These are phyloP conservation scores for Pseudopithomyces maydicus DNA, from an alignment of 2,329 filamentous ascomycete genomes.

Conservation along the genomic window DNA sequence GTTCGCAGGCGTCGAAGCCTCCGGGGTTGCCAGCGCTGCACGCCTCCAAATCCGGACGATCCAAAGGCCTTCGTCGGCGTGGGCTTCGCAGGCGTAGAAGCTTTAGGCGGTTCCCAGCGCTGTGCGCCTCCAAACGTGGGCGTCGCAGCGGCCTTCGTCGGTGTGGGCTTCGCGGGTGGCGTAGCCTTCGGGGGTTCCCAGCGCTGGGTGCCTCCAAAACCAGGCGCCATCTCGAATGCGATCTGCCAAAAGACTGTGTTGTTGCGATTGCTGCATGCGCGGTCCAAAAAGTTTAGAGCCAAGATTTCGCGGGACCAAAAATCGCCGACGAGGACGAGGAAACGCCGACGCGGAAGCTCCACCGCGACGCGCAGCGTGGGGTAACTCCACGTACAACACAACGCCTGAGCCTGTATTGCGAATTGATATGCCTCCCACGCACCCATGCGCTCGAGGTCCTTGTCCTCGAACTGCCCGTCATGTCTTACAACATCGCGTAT, in stretches of 20 bases:
- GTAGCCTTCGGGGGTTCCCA: neutral
- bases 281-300: conserved; percentile 13
- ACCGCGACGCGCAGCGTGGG: conserved; percentile 3
- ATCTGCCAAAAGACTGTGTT: neutral
- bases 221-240: conserved; percentile 49
- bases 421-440: conserved; percentile 27
- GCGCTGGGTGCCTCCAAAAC: conserved; percentile 41
- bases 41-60: neutral
- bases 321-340: conserved; percentile 34
- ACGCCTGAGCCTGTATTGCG: conserved; percentile 6
- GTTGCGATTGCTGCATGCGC: neutral
- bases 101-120: neutral
- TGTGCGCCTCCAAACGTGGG: neutral
- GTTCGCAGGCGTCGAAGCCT: neutral
- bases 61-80: neutral
- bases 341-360: conserved; percentile 3
- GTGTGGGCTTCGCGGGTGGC: neutral
- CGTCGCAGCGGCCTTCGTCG: neutral
- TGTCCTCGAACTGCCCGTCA: conserved; percentile 42
- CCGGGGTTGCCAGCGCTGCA: neutral
- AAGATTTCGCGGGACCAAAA: conserved; percentile 35
- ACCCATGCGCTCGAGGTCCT: conserved; percentile 18
- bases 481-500: conserved; percentile 74
- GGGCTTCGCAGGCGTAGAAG: neutral
- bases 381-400: conserved; percentile 3